Percentiles rank a stretch among this genome's conserved stretches.
These are phyloP conservation scores for Acer negundo DNA, from an alignment of 345 rosid genomes.

Conservation along the genomic window DNA sequence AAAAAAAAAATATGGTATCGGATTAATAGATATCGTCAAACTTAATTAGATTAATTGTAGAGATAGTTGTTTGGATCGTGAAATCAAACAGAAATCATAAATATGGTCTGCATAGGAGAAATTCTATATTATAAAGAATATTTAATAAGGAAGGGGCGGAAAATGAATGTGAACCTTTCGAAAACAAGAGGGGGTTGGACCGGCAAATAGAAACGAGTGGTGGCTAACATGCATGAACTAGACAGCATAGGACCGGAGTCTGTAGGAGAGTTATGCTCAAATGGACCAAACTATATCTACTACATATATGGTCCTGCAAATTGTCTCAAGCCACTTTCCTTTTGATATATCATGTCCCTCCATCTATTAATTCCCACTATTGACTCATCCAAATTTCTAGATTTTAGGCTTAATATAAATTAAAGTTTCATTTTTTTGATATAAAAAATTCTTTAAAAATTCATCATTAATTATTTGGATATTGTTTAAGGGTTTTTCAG, in stretches of 20 bases:
- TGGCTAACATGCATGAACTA: slow-evolving; percentile 8
- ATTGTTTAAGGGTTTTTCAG: no score
- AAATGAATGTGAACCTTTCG: not conserved
- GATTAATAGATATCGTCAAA: no score
- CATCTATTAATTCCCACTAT: not conserved
- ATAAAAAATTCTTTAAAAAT: no score
- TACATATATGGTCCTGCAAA: slow-evolving; percentile 5
- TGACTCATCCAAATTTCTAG: not conserved
- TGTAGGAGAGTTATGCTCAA: not conserved
- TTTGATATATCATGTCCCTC: not conserved
- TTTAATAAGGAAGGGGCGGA: not conserved
- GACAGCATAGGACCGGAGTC: slow-evolving; percentile 6
- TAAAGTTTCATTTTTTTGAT: no score
- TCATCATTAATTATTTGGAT: no score
- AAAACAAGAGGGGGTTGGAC: not conserved
- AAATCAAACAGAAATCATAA: no score
- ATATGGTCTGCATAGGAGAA: no score
- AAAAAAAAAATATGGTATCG: no score
- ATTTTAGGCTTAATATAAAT: not conserved
- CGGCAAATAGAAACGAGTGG: not conserved
- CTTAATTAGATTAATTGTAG: no score
- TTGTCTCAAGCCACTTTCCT: slow-evolving; percentile 10
- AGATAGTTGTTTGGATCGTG: no score
- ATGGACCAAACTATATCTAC: not conserved
- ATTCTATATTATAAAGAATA: not conserved